phyloP scores from a whole-genome alignment of 2,329 filamentous ascomycete genomes.

The Trichoderma brevicompactum region DNA sequence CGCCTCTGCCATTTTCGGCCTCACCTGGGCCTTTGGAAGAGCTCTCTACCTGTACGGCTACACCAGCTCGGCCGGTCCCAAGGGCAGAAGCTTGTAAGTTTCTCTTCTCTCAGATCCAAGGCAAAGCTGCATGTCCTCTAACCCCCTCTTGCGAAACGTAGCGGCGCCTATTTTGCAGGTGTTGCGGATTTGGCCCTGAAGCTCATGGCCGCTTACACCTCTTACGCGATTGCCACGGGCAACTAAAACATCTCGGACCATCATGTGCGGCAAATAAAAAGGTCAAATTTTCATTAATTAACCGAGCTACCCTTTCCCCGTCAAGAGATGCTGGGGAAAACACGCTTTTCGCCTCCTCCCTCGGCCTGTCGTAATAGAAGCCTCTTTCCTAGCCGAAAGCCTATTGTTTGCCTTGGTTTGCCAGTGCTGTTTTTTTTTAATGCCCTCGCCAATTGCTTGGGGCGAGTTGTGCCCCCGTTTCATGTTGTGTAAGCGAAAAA shows the following conservation, averaged over 20 bases:
- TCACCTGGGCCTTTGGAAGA: conserved; percentile 57
- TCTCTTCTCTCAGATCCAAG: neutral
- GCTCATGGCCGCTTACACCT: conserved; percentile 50
- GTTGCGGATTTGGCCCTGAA: conserved; percentile 48
- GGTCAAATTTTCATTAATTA: neutral
- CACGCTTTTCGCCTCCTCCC: neutral
- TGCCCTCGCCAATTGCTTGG: neutral
- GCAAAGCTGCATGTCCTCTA: conserved; percentile 17
- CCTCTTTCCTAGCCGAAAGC: neutral
- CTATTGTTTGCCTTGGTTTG: neutral
- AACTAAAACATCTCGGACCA: conserved; percentile 31
- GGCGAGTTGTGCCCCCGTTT: neutral
- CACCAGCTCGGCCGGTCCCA: conserved; percentile 48
- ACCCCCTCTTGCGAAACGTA: conserved; percentile 31
- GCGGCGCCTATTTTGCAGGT: conserved; percentile 44
- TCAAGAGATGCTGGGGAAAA: neutral
- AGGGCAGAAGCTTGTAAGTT: conserved; percentile 48
- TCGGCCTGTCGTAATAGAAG: neutral
- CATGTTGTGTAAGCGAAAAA: neutral
- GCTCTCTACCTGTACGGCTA: conserved; percentile 62
- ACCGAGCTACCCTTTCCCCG: neutral
- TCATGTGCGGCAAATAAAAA: neutral
- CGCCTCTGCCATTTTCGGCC: conserved; percentile 54
- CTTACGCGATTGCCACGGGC: conserved; percentile 45
- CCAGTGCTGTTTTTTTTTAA: too few relatives aligned